A percentile compares a stretch with the other conserved stretches of the same genome.
Conservation (phyloP, 2,329 filamentous ascomycete genomes). For the Mollisia scopiformis region DNA sequence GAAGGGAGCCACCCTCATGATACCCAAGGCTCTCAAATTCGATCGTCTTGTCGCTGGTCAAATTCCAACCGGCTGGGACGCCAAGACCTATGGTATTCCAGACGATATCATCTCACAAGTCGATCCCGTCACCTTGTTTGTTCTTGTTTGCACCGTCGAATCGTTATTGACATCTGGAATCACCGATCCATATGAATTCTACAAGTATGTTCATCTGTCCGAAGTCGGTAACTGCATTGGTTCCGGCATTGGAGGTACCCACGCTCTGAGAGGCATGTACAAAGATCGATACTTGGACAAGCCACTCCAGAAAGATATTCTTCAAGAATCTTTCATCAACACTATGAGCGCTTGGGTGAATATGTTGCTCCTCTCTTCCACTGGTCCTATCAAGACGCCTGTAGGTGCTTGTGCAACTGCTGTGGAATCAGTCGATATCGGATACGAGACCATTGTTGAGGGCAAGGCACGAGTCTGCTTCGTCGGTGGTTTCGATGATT, state of each 20-base stretch:
- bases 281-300: constrained; percentile 96
- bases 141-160: constrained; percentile 92
- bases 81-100: constrained; percentile 92
- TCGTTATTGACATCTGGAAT: constrained; percentile 91
- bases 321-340: constrained; percentile 99
- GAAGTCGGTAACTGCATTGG: constrained; percentile 98
- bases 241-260: constrained; percentile 95
- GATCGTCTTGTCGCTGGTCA: constrained; percentile 97
- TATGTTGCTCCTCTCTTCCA: constrained; percentile 96
- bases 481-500: constrained; percentile 98
- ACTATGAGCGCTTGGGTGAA: constrained; percentile 99
- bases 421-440: constrained; percentile 96
- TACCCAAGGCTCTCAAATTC: constrained; percentile 96
- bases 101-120: constrained; percentile 98
- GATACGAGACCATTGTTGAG: constrained; percentile 97
- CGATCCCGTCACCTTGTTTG: constrained; percentile 92
- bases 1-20: constrained; percentile 93
- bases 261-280: constrained; percentile 95
- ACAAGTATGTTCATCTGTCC: constrained; percentile 98
- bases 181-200: constrained; percentile 99
- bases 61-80: constrained; percentile 95
- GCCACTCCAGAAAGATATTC: constrained; percentile 96
- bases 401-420: constrained; percentile 97
- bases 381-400: constrained; percentile 97
- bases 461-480: constrained; percentile 97